phyloP scores from a whole-genome alignment of 441 rosid genomes.

The Metrosideros polymorpha region DNA sequence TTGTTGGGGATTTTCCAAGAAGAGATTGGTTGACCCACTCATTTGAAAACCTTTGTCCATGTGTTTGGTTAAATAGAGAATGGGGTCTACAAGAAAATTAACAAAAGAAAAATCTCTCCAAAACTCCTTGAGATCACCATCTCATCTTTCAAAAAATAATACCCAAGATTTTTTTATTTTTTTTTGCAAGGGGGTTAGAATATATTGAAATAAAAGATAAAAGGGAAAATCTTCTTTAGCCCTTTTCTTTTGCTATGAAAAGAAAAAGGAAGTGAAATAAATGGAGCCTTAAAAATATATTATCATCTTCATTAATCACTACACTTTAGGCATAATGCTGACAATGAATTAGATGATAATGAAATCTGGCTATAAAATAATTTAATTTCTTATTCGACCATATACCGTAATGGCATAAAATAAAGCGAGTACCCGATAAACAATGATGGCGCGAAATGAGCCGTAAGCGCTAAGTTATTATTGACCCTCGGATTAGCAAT shows the following conservation, averaged over 20 bases:
- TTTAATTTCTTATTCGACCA: too few relatives aligned
- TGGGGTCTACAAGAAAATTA: too few relatives aligned
- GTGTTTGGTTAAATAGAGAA: slow-evolving; percentile 41
- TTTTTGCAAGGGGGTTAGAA: background rate
- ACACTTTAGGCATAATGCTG: too few relatives aligned
- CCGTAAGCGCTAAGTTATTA: background rate
- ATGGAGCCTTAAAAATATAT: too few relatives aligned
- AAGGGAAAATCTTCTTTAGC: background rate
- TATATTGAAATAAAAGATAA: slow-evolving; percentile 4
- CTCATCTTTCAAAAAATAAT: background rate
- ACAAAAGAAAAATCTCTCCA: too few relatives aligned
- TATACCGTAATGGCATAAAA: background rate
- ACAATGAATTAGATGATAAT: too few relatives aligned
- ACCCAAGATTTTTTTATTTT: background rate
- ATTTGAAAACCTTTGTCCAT: slow-evolving; percentile 18
- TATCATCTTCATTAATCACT: too few relatives aligned
- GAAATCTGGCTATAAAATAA: too few relatives aligned
- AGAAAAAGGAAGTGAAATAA: background rate
- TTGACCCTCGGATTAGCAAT: too few relatives aligned
- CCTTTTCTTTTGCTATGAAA: background rate
- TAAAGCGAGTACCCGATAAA: background rate
- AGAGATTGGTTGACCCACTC: slow-evolving; percentile 30
- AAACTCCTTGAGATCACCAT: too few relatives aligned
- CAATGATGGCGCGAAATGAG: background rate
- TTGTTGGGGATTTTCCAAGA: slow-evolving; percentile 56